Evolutionary conservation across 805 yeast genomes (phyloP).

Genomic region (Yarrowia sp.): DNA sequence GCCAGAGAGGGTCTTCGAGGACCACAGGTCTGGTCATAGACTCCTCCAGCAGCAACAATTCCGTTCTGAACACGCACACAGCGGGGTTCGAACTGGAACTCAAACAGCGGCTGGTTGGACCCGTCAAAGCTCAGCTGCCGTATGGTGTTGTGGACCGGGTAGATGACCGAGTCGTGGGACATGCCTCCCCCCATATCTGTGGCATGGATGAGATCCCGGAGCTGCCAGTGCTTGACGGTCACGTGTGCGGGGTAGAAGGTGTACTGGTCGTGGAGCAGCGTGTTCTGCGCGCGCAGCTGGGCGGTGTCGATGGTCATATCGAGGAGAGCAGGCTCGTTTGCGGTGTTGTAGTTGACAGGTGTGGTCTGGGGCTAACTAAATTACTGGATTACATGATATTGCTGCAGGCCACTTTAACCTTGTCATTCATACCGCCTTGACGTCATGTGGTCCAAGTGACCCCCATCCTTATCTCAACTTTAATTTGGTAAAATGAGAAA

Average conservation of each 20-base stretch:
- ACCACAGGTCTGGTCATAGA: slow-evolving; percentile 50
- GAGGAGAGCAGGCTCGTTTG: background rate
- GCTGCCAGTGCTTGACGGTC: slow-evolving; percentile 69
- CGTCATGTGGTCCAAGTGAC: slow-evolving; percentile 28
- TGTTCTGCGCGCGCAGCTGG: slow-evolving; percentile 33
- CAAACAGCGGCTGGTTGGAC: slow-evolving; percentile 53
- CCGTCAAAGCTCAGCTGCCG: slow-evolving; percentile 55
- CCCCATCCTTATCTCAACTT: slow-evolving; percentile 30
- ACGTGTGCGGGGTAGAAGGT: slow-evolving; percentile 35
- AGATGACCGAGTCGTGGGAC: slow-evolving; percentile 57
- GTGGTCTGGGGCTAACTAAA: slow-evolving; percentile 10
- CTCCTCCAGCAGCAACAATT: slow-evolving; percentile 61
- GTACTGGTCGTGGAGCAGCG: slow-evolving; percentile 36
- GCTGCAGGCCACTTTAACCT: slow-evolving; percentile 13
- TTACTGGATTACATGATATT: slow-evolving; percentile 26
- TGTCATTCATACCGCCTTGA: slow-evolving; percentile 22
- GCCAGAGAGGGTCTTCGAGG: slow-evolving; percentile 46
- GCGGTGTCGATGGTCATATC: slow-evolving; percentile 36
- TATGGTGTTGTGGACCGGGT: slow-evolving; percentile 64
- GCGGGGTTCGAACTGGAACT: slow-evolving; percentile 70
- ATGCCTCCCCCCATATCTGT: slow-evolving; percentile 46
- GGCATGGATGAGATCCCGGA: slow-evolving; percentile 72
- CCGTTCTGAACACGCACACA: slow-evolving; percentile 66
- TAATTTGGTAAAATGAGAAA: background rate
- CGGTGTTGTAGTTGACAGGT: background rate